Evolutionary conservation across 2,329 filamentous ascomycete genomes (phyloP).

Genomic region (Penicillium sclerotiorum): DNA sequence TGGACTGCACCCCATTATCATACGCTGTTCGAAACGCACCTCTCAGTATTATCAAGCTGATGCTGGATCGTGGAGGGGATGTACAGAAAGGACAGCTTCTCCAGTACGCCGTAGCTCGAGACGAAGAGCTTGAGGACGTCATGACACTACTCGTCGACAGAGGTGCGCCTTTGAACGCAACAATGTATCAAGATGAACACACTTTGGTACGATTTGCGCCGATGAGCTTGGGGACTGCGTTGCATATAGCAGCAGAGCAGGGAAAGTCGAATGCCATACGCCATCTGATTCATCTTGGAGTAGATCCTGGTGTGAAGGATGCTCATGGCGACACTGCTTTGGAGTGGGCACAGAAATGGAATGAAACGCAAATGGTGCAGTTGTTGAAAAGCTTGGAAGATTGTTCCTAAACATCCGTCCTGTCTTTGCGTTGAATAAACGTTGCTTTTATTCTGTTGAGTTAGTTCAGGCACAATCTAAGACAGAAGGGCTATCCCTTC

Average conservation of each 20-base stretch:
- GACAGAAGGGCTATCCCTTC: too few species aligned
- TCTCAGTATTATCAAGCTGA: constrained; percentile 17
- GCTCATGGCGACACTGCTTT: neutral
- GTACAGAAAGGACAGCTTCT: constrained; percentile 24
- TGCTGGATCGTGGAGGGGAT: constrained; percentile 22
- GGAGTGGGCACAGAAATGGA: constrained; percentile 3
- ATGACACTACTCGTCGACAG: constrained; percentile 19
- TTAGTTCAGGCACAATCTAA: too few species aligned
- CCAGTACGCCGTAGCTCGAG: constrained; percentile 21
- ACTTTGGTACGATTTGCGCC: constrained; percentile 8
- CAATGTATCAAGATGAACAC: constrained; percentile 20
- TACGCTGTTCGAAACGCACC: constrained; percentile 19
- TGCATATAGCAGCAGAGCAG: constrained; percentile 8
- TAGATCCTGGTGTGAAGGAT: constrained; percentile 7
- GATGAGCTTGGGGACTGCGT: constrained; percentile 8
- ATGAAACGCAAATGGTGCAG: too few species aligned
- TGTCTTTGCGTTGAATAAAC: too few species aligned
- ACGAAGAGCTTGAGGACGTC: constrained; percentile 12
- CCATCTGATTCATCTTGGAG: constrained; percentile 3
- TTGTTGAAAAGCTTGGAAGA: too few species aligned
- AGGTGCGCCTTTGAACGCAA: constrained; percentile 23
- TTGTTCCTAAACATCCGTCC: too few species aligned
- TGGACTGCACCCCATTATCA: constrained; percentile 26
- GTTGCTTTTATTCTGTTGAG: too few species aligned
- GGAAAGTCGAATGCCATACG: constrained; percentile 9